Conservation (phyloP, 176 grass and related monocot genomes). For the Miscanthus lutarioriparius region DNA sequence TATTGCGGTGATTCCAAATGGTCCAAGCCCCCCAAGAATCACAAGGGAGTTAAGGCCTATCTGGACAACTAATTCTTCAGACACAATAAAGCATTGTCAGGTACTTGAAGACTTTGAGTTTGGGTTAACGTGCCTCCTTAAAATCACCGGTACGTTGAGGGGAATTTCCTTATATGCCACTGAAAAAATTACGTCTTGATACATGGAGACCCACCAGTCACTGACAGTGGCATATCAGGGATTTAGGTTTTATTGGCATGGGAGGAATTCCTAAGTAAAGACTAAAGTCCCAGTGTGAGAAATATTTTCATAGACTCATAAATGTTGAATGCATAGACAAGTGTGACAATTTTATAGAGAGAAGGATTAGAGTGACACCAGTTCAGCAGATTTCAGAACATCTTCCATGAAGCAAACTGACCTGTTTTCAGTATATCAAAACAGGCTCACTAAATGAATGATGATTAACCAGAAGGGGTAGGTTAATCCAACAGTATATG, state of each 20-base stretch:
- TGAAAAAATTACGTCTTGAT: no score
- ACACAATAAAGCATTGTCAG: neutral
- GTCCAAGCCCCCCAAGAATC: no score
- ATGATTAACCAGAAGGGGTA: neutral
- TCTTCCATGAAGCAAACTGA: conserved; percentile 5
- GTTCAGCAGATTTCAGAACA: neutral
- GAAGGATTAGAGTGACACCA: neutral
- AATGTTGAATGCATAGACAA: conserved; percentile 3
- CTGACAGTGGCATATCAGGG: no score
- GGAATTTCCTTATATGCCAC: no score
- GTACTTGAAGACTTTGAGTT: neutral
- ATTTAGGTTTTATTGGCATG: no score
- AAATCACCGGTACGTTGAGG: neutral
- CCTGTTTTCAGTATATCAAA: conserved; percentile 2
- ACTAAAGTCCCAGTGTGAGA: no score
- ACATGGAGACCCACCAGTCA: no score
- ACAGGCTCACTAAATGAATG: neutral
- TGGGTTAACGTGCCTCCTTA: neutral
- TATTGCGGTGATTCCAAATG: no score
- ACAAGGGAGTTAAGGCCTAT: no score
- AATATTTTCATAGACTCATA: neutral
- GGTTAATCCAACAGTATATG: neutral
- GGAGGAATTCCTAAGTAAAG: no score
- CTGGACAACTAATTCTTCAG: neutral
- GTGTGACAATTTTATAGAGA: neutral